Evolutionary conservation across 1,139 yeast species (phyloP), one percentile per base, ranked within the genome.

Genomic region (Suhomyces kunorum): DNA sequence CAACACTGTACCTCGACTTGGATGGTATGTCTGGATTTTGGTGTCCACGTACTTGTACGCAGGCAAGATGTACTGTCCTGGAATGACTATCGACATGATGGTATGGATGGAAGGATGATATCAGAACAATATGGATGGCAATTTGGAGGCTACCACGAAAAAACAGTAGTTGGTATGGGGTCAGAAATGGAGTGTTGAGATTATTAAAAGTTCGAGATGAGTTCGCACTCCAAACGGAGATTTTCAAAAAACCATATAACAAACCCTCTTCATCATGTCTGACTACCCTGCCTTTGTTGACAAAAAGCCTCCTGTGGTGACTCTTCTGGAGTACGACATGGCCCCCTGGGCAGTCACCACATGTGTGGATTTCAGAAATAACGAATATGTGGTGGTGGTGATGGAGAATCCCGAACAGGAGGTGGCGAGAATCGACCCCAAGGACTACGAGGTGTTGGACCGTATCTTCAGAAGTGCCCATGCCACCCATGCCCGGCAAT

Each of bases 61-160:
- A 2, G 76, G 75, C 8, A 65, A 56, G 28, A 73, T 58, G 48
- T 71, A 71, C 46, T 88, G 96, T 1, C 97, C 96, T 1, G 97
- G 97, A 12, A 86, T 74, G 3, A 80, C 89, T 29, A 56, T 13
- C 8, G 39, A 38, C 31, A 25, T 30, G 8, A n/a, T 32, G 20
- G 31, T 20, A 3, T 5, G 11, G 12, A 15, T 5, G 7, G 3
- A 14, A 18, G 2, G 25, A 18, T 8, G 25, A 20, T 20, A 26
- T n/a, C n/a, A n/a, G n/a, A n/a, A n/a, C n/a, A n/a, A n/a, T n/a
- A n/a, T n/a, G n/a, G n/a, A n/a, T n/a, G n/a, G 20, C 20, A 18
- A 18, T 14, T 12, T 8, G 15, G 28, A 12, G 28, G 17, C n/a
- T n/a, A n/a, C n/a, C n/a, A n/a, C n/a, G n/a, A n/a, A n/a, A n/a